Conservation (phyloP, 371 early-diverging fungal genomes). For the Batkoa obscura region DNA sequence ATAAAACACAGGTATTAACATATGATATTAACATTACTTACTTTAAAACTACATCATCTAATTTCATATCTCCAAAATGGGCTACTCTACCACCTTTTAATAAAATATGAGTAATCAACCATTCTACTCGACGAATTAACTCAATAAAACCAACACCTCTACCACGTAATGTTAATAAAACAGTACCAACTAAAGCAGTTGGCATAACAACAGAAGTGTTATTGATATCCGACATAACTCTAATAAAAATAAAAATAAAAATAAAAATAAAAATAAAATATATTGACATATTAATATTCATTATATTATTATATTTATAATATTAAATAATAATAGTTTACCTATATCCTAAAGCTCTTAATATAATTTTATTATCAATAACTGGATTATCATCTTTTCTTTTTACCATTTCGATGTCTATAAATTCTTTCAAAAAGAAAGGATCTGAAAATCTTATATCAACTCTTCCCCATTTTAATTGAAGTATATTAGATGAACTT, state of each 20-base stretch:
- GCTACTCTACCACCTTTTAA: slow-evolving; percentile 64
- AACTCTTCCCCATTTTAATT: slow-evolving; percentile 61
- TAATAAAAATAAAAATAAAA: slow-evolving; percentile 9
- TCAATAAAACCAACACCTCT: slow-evolving; percentile 15
- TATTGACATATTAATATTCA: no score
- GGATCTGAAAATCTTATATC: slow-evolving; percentile 67
- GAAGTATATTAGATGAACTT: slow-evolving; percentile 30
- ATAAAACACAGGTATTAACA: no score
- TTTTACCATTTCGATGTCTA: slow-evolving; percentile 29
- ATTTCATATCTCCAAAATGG: slow-evolving; percentile 54
- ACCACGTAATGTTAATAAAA: slow-evolving; percentile 41
- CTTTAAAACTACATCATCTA: slow-evolving; percentile 38
- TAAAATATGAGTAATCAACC: slow-evolving; percentile 46
- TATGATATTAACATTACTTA: no score
- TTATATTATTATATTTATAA: no score
- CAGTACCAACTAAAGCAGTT: slow-evolving; percentile 30
- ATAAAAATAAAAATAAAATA: no score
- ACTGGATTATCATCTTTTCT: slow-evolving; percentile 6
- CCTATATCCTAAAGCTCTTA: slow-evolving; percentile 33
- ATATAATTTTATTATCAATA: slow-evolving; percentile 17
- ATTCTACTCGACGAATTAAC: slow-evolving; percentile 57
- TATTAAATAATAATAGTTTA: slow-evolving; percentile 8
- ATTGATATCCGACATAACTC: slow-evolving; percentile 50
- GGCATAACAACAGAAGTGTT: slow-evolving; percentile 63
- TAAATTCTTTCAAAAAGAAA: slow-evolving; percentile 43